Conservation (phyloP, 2,329 filamentous ascomycete species). For the Geosmithia morbida region DNA sequence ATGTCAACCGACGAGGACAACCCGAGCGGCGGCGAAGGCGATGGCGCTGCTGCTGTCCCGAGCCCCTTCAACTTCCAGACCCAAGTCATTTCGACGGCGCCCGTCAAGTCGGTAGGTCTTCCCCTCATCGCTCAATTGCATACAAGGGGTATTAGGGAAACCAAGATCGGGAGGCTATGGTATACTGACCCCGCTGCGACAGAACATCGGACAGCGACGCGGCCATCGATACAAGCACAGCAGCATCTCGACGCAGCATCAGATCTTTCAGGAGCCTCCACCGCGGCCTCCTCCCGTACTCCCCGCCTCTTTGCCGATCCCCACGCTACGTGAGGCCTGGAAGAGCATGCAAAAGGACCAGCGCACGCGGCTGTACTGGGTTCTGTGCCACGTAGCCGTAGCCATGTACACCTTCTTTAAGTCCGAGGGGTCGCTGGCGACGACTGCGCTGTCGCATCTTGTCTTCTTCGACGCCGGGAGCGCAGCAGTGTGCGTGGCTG, state of each 20-base stretch:
- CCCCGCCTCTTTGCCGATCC: slow-evolving; percentile 82
- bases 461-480: slow-evolving; percentile 93
- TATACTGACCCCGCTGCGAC: not conserved
- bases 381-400: slow-evolving; percentile 71
- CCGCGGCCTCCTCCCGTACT: slow-evolving; percentile 74
- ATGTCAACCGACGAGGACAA: slow-evolving; percentile 8
- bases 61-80: slow-evolving; percentile 95
- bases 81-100: slow-evolving; percentile 57
- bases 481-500: slow-evolving; percentile 77
- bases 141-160: not conserved
- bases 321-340: slow-evolving; percentile 77
- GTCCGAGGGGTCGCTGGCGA: slow-evolving; percentile 72
- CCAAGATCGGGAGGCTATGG: not conserved
- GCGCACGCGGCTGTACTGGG: slow-evolving; percentile 73
- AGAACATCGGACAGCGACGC: slow-evolving; percentile 82
- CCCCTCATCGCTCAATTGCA: not conserved
- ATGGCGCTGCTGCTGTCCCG: slow-evolving; percentile 15
- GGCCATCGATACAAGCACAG: slow-evolving; percentile 98
- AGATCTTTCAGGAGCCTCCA: slow-evolving; percentile 90
- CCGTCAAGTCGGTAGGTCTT: slow-evolving; percentile 58
- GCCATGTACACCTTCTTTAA: slow-evolving; percentile 77
- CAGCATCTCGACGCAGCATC: slow-evolving; percentile 74
- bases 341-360: slow-evolving; percentile 84
- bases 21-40: slow-evolving; percentile 1
- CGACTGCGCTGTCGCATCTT: slow-evolving; percentile 84